A percentile compares a stretch with the other conserved stretches of the same genome.
Evolutionary conservation across 164 flowering plant genomes (phyloP).

Genomic region (Kingdonia uniflora): DNA sequence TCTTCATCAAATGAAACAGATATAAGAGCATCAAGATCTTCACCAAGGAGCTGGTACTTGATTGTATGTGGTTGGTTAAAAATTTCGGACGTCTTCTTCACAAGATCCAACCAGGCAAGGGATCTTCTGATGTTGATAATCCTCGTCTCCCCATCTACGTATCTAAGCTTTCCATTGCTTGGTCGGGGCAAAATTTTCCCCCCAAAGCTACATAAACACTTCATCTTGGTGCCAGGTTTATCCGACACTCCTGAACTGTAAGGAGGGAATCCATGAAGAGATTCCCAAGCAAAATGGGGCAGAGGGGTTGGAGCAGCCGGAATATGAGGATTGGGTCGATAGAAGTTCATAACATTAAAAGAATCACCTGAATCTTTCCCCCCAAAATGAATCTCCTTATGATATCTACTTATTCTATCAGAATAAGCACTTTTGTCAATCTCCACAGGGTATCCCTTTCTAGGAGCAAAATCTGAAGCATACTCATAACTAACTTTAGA

Average conservation of each 20-base stretch:
- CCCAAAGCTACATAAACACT: slow-evolving; percentile 84
- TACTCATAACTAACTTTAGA: slow-evolving; percentile 18
- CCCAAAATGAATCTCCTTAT: slow-evolving; percentile 17
- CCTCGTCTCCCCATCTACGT: slow-evolving; percentile 88
- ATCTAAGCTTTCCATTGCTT: slow-evolving; percentile 70
- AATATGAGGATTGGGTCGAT: slow-evolving; percentile 6
- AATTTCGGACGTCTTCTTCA: slow-evolving; percentile 45
- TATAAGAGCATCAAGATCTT: slow-evolving; percentile 85
- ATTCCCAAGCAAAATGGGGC: slow-evolving; percentile 16
- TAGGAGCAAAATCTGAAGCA: slow-evolving; percentile 10
- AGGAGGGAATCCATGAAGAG: slow-evolving; percentile 22
- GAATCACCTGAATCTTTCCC: slow-evolving; percentile 15
- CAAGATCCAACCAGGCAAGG: slow-evolving; percentile 39
- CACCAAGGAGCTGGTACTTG: slow-evolving; percentile 87
- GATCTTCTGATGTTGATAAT: slow-evolving; percentile 51
- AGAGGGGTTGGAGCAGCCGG: slow-evolving; percentile 12
- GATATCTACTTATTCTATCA: slow-evolving; percentile 17
- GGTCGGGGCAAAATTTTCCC: slow-evolving; percentile 83
- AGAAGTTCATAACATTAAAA: slow-evolving; percentile 16
- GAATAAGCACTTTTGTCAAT: slow-evolving; percentile 19
- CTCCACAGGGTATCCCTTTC: slow-evolving; percentile 9
- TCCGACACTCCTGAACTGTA: slow-evolving; percentile 23
- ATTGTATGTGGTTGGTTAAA: slow-evolving; percentile 53
- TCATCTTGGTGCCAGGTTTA: slow-evolving; percentile 36
- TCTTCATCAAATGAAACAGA: slow-evolving; percentile 84